Evolutionary conservation across 768 basidiomycete species (phyloP).

Genomic region (Saitozyma sp.): DNA sequence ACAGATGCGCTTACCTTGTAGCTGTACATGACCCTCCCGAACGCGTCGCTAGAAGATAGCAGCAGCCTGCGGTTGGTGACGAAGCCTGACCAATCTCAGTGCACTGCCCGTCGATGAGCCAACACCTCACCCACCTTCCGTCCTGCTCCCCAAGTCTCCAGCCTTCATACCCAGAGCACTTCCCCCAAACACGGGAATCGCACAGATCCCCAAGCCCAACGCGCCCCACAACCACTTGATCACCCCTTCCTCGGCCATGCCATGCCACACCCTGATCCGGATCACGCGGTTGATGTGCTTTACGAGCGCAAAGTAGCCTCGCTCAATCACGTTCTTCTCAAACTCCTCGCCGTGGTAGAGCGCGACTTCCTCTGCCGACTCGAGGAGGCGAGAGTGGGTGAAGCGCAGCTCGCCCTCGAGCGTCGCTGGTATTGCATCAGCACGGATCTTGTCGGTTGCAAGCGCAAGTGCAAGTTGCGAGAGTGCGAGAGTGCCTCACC

Average conservation of each 20-base stretch:
- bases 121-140: constrained; percentile 65
- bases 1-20: constrained; percentile 63
- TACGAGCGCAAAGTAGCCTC: constrained; percentile 79
- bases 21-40: constrained; percentile 93
- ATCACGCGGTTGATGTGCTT: constrained; percentile 82
- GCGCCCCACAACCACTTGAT: constrained; percentile 95
- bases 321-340: constrained; percentile 87
- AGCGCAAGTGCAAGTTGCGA: not conserved
- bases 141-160: constrained; percentile 76
- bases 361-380: constrained; percentile 66
- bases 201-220: constrained; percentile 86
- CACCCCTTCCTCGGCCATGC: constrained; percentile 88
- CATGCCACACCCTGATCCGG: constrained; percentile 80
- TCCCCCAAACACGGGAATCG: constrained; percentile 84
- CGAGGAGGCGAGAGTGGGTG: constrained; percentile 84
- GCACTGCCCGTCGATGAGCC: no score
- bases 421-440: constrained; percentile 57
- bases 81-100: constrained; percentile 63
- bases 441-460: not conserved
- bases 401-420: constrained; percentile 86
- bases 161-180: constrained; percentile 69
- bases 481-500: constrained; percentile 25
- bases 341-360: constrained; percentile 84
- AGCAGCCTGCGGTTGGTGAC: constrained; percentile 92
- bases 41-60: constrained; percentile 82